Conservation (phyloP, 345 rosid genomes). For the Gossypium turneri region DNA sequence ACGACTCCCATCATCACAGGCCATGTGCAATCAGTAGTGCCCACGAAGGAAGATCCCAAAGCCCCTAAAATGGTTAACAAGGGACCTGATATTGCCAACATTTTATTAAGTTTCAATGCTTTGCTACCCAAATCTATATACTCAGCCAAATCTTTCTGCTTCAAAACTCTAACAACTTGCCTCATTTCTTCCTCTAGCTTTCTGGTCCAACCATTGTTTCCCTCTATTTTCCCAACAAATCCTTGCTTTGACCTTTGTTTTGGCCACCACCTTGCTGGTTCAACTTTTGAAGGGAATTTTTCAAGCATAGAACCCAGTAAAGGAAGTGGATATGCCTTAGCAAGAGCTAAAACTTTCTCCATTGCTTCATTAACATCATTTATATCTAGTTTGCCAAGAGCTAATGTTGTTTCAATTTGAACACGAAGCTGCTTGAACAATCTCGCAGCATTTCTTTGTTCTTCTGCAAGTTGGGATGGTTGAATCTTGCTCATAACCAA, state of each 20-base stretch:
- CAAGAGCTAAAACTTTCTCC: slow-evolving; percentile 46
- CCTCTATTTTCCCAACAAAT: neutral
- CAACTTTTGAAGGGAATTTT: slow-evolving; percentile 44
- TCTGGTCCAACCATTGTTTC: slow-evolving; percentile 39
- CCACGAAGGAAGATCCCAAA: slow-evolving; percentile 35
- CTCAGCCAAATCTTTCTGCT: slow-evolving; percentile 42
- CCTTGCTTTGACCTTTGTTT: slow-evolving; percentile 10
- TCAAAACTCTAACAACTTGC: slow-evolving; percentile 26
- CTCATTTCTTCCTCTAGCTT: slow-evolving; percentile 43
- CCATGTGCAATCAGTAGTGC: slow-evolving; percentile 18
- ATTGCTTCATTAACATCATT: slow-evolving; percentile 36
- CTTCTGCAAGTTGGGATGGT: slow-evolving; percentile 62
- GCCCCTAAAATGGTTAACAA: slow-evolving; percentile 38
- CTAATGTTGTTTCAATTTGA: neutral
- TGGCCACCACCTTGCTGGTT: slow-evolving; percentile 59
- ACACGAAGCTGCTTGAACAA: slow-evolving; percentile 35
- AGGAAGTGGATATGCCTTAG: slow-evolving; percentile 56
- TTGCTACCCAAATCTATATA: slow-evolving; percentile 33
- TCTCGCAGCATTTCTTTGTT: slow-evolving; percentile 44
- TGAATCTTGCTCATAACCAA: slow-evolving; percentile 40
- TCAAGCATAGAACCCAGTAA: slow-evolving; percentile 44
- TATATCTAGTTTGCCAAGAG: neutral
- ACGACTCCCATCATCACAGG: slow-evolving; percentile 32
- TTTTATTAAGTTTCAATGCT: slow-evolving; percentile 35
- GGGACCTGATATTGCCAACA: slow-evolving; percentile 46